Evolutionary conservation across 176 grass and related monocot genomes (phyloP).

Genomic region (Secale cereale): DNA sequence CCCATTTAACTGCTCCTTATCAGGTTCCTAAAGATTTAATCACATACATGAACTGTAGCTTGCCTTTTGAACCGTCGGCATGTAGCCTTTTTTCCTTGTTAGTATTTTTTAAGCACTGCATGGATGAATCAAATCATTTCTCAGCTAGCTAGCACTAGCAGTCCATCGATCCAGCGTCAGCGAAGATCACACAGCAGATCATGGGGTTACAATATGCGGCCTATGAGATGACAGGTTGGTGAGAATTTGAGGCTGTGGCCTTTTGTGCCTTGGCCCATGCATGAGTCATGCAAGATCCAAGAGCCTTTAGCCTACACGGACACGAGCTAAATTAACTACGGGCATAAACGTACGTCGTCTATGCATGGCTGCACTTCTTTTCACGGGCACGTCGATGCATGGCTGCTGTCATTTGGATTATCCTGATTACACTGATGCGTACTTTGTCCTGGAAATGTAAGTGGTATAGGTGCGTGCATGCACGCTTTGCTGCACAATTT

Average conservation of each 20-base stretch:
- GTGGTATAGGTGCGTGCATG: not conserved
- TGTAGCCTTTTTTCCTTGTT: not conserved
- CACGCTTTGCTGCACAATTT: not conserved
- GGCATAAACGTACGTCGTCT: not conserved
- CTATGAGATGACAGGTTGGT: slow-evolving; percentile 47
- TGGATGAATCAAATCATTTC: slow-evolving; percentile 39
- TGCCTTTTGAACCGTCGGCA: slow-evolving; percentile 2
- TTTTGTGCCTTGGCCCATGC: slow-evolving; percentile 22
- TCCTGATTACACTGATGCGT: not conserved
- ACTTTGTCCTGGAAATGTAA: not conserved
- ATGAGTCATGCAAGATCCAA: slow-evolving; percentile 37
- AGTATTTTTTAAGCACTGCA: slow-evolving; percentile 20
- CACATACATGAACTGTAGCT: not conserved
- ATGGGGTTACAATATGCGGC: slow-evolving; percentile 4
- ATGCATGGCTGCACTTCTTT: slow-evolving; percentile 10
- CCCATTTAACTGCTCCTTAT: not conserved
- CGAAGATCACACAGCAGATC: slow-evolving; percentile 31
- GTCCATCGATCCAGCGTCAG: slow-evolving; percentile 26
- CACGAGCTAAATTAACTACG: slow-evolving; percentile 1
- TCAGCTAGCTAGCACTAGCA: not conserved
- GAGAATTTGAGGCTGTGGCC: slow-evolving; percentile 26
- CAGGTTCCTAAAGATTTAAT: not conserved
- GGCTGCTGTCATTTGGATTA: slow-evolving; percentile 23
- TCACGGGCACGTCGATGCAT: not conserved
- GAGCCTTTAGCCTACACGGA: slow-evolving; percentile 10